Conservation (phyloP, 768 basidiomycete genomes). For the Phanerodontia chrysosporium region DNA sequence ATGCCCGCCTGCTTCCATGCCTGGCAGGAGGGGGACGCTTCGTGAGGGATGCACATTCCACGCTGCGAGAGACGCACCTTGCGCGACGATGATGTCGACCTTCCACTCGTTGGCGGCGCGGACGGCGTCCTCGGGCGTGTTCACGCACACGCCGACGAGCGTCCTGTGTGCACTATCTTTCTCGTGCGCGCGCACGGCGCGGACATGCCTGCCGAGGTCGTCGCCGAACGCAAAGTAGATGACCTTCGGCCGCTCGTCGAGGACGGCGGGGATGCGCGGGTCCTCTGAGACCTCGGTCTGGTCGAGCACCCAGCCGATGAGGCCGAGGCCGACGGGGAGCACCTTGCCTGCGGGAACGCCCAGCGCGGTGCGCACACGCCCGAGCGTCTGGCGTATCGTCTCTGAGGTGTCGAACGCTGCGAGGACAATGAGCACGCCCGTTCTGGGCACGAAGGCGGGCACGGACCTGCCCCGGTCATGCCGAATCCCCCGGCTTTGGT, state of each 20-base stretch:
- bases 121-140: slow-evolving; percentile 50
- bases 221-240: slow-evolving; percentile 73
- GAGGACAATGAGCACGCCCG: neutral
- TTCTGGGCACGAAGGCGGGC: slow-evolving; percentile 3
- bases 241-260: slow-evolving; percentile 51
- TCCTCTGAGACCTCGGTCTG: slow-evolving; percentile 32
- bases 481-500: slow-evolving; percentile 68
- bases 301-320: slow-evolving; percentile 66
- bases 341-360: slow-evolving; percentile 18
- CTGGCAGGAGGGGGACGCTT: slow-evolving; percentile 33
- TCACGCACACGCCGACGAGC: slow-evolving; percentile 57
- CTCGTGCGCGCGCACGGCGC: slow-evolving; percentile 51
- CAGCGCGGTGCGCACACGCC: slow-evolving; percentile 43
- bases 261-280: slow-evolving; percentile 40
- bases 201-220: slow-evolving; percentile 52
- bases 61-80: slow-evolving; percentile 44
- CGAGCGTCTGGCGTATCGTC: slow-evolving; percentile 44
- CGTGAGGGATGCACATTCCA: neutral
- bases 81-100: slow-evolving; percentile 70
- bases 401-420: slow-evolving; percentile 46
- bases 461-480: slow-evolving; percentile 55
- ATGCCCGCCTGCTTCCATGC: slow-evolving; percentile 80
- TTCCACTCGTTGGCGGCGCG: slow-evolving; percentile 56
- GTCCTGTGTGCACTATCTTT: slow-evolving; percentile 37
- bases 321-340: slow-evolving; percentile 64